Base-by-base conservation (phyloP, 2,329 filamentous ascomycete genomes). In the Pyrenochaeta sp. region DNA sequence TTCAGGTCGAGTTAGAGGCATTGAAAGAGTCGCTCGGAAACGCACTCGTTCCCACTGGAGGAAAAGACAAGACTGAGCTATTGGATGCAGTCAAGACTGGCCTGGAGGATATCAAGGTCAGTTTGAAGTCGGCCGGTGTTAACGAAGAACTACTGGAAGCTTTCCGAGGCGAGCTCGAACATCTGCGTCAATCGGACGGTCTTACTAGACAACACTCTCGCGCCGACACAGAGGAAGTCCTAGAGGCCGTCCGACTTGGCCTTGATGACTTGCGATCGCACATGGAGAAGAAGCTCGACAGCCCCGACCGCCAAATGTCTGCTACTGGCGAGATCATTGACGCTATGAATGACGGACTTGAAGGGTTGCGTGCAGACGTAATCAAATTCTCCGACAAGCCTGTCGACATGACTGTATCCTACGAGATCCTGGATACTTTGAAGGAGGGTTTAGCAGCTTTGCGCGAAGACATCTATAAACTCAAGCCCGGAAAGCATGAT, bases 361-460 rank as follows among this genome's bases (percentile, higher is more conserved):
- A 91, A 59, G 86, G 85, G 43, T 84, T 97, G 34, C 86, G 92
- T 5, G 83, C 86, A 15, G 93, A 97, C 65, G 85, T 97, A 49
- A 82, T 86, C 62, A 89, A 89, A 71, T 84, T 95, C 15, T 83
- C 88, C 24, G 89, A 94, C 72, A 95, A 92, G 78, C 91, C 93
- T 5, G 82, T 87, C 0, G 93, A 96, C 68, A 85, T 94, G 77
- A 93, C 90, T 0, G 89, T 92, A 56, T 94, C 91, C 58, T 91
- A 96, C 64, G 93, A 97, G 77, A 93, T 97, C 51, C 83, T 97
- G 0, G 91, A 97, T 58, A 92, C 91, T 0, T 84, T 98, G 54
- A 96, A 91, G 74, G 85, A 88, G n/a, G 93, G 93, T 0, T 82
- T 98, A 8, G 88, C 90, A 43, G 85, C 85, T 39, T 84, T 98